A percentile compares a stretch with the other conserved stretches of the same genome.
These are phyloP conservation scores for Coemansia asiatica DNA, from an alignment of 192 early-diverging fungal genomes.

Conservation along the genomic window DNA sequence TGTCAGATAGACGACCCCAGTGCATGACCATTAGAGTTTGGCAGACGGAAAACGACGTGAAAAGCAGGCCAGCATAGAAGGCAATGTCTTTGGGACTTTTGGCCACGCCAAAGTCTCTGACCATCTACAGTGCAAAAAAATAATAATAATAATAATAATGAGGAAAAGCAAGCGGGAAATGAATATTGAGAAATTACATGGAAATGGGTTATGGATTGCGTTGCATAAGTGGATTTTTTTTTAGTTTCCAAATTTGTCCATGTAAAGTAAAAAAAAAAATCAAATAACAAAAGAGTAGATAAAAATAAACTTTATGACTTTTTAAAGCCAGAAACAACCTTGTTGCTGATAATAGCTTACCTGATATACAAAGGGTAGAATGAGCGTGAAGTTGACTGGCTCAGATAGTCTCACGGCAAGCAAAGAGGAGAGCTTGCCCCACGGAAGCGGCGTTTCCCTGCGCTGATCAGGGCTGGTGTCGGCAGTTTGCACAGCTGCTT, in stretches of 20 bases:
- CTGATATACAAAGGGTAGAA: slow-evolving; percentile 87
- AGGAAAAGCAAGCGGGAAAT: not conserved
- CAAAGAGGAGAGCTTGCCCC: slow-evolving; percentile 33
- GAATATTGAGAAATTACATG: too few species aligned
- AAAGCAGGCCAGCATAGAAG: slow-evolving; percentile 62
- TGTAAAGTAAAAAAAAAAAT: not conserved
- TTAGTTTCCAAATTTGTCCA: not conserved
- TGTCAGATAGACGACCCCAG: slow-evolving; percentile 77
- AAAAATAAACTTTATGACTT: too few species aligned
- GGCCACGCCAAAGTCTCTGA: slow-evolving; percentile 65
- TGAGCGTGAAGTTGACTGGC: slow-evolving; percentile 72
- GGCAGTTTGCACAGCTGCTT: not conserved
- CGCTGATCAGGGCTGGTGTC: not conserved
- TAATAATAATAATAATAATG: not conserved
- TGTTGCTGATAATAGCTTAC: slow-evolving; percentile 23
- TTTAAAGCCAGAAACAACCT: too few species aligned
- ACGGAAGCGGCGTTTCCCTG: slow-evolving; percentile 52
- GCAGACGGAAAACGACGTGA: slow-evolving; percentile 51
- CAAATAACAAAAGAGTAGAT: not conserved
- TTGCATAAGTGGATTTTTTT: not conserved
- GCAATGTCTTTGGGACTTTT: slow-evolving; percentile 73
- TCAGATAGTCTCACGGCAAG: slow-evolving; percentile 58
- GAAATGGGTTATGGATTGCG: too few species aligned
- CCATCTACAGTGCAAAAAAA: slow-evolving; percentile 37
- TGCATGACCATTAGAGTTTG: slow-evolving; percentile 57